Percentiles rank a stretch among this genome's conserved stretches.
Evolutionary conservation across 352 stramenopile genomes (phyloP).

Genomic region (Pythium folliculosum): DNA sequence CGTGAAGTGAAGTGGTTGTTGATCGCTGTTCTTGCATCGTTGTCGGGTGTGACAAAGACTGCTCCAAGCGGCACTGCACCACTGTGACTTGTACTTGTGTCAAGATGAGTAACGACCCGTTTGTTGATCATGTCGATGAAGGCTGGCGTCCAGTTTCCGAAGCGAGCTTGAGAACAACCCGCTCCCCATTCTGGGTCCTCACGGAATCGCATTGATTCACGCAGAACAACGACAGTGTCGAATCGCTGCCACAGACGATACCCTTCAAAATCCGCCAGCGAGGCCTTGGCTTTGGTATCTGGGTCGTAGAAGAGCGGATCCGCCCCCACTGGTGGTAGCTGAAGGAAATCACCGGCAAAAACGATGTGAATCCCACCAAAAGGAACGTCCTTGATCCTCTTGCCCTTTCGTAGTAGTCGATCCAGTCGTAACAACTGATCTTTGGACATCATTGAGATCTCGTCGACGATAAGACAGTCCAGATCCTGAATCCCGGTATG

Average conservation of each 20-base stretch:
- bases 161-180: slow-evolving; percentile 25
- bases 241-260: slow-evolving; percentile 13
- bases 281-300: background rate
- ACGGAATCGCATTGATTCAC: slow-evolving; percentile 26
- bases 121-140: slow-evolving; percentile 11
- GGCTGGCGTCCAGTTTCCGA: background rate
- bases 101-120: background rate
- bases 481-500: slow-evolving; percentile 5
- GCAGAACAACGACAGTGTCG: slow-evolving; percentile 2
- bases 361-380: slow-evolving; percentile 9
- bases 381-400: slow-evolving; percentile 2
- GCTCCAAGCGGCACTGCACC: background rate
- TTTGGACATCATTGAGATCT: slow-evolving; percentile 26
- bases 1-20: slow-evolving; percentile 15
- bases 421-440: slow-evolving; percentile 11
- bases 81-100: background rate
- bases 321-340: slow-evolving; percentile 4
- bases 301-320: slow-evolving; percentile 6
- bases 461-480: slow-evolving; percentile 23
- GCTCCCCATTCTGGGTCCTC: slow-evolving; percentile 29
- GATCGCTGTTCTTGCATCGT: slow-evolving; percentile 11
- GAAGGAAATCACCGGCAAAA: slow-evolving; percentile 3
- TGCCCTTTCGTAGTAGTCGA: slow-evolving; percentile 3
- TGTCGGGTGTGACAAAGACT: slow-evolving; percentile 20
- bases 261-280: slow-evolving; percentile 7